Evolutionary conservation across 2,329 filamentous ascomycete genomes (phyloP), one percentile per base, ranked within the genome.

Genomic region (Thielaviopsis populi): DNA sequence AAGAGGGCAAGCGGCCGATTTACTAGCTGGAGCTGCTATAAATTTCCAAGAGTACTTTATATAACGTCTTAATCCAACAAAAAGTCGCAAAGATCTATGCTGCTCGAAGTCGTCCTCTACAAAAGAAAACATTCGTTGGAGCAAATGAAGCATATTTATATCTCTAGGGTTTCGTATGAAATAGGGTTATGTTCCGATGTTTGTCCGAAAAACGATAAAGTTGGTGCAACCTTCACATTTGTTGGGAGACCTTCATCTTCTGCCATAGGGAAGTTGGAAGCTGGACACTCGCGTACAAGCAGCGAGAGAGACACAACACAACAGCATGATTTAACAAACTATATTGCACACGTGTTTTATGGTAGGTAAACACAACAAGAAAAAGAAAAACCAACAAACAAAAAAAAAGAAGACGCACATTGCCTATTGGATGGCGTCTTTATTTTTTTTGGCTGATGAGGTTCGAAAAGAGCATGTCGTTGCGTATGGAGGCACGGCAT

Each of bases 311-410:
- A n/a, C n/a, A n/a, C n/a, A n/a, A 61, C 22, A 54, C 17, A 40
- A 22, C 11, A 33, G 27, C 30, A 19, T 62, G n/a, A n/a, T 61
- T 61, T 33, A 64, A 46, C 50, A 33, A 22, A 65, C 17, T 65
- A 65, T 65, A 62, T 65, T 65, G 59, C 43, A 64, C 56, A 64
- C 27, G 42, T 77, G 79, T 71, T 75, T 80, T 78, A 80, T n/a
- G 17, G 22, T 24, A 22, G 19, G 75, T 71, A 72, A 71, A 69
- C 80, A 77, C 81, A 80, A n/a, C n/a, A n/a, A n/a, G n/a, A n/a
- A n/a, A n/a, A n/a, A n/a, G n/a, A 30, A 10, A 53, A 53, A 82
- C 75, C 76, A 75, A 80, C 80, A 70, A 60, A 65, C 65, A 67
- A 53, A 59, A 65, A 63, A 67, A 53, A 59, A 70, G 69, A 69